Percentiles rank a stretch among this genome's conserved stretches.
phyloP scores from a whole-genome alignment of 345 rosid species.

The Pelargonium nanum region DNA sequence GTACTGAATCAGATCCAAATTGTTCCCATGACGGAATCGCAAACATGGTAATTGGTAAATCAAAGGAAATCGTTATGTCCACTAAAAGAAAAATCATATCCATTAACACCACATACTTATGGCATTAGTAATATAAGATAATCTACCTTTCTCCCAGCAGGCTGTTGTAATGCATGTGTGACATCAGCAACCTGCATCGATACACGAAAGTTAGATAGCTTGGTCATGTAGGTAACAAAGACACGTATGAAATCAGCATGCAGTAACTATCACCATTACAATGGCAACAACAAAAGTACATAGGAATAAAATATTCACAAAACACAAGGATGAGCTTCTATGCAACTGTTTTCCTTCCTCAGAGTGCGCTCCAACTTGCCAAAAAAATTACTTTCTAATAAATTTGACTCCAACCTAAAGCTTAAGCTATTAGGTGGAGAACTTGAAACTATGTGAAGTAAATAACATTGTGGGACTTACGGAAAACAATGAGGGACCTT shows the following conservation, averaged over 20 bases:
- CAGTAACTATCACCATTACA: no score
- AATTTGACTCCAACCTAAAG: no score
- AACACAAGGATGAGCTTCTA: no score
- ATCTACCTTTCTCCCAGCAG: constrained; percentile 81
- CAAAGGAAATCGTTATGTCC: not conserved
- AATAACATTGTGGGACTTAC: not conserved
- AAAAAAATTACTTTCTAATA: no score
- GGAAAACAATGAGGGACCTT: not conserved
- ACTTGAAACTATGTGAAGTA: no score
- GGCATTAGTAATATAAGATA: not conserved
- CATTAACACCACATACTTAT: not conserved
- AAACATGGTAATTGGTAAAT: not conserved
- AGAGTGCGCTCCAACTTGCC: no score
- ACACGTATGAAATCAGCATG: constrained; percentile 5
- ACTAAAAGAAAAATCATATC: not conserved
- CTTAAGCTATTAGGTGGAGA: not conserved
- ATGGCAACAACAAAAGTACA: no score
- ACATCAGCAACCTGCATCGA: constrained; percentile 76
- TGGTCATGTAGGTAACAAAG: not conserved
- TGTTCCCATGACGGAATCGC: no score
- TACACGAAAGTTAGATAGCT: constrained; percentile 6
- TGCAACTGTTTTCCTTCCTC: no score
- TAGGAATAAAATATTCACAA: no score
- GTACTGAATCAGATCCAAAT: no score
- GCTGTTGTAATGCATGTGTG: constrained; percentile 92